Conservation (phyloP, 805 yeast species). For the Candida pini region DNA sequence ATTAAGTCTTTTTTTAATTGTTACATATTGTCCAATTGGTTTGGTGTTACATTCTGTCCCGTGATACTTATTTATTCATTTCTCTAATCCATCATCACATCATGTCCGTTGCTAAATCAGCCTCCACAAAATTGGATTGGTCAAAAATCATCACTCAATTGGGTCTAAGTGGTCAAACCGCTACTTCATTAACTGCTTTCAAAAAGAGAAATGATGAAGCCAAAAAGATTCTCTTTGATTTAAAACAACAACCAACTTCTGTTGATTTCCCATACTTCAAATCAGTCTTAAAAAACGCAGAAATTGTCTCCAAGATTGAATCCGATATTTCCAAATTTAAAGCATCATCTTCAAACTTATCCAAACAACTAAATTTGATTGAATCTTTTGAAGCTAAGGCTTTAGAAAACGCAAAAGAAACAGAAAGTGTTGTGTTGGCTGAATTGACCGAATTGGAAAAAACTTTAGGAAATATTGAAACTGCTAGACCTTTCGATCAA, state of each 20-base stretch:
- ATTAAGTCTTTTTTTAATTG: too few species aligned
- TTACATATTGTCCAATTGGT: neutral
- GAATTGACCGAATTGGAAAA: constrained; percentile 82
- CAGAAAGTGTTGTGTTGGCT: constrained; percentile 81
- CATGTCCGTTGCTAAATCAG: constrained; percentile 40
- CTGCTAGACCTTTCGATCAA: constrained; percentile 97
- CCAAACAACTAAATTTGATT: constrained; percentile 86
- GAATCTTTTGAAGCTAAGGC: constrained; percentile 95
- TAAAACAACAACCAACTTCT: constrained; percentile 64
- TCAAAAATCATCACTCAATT: constrained; percentile 80
- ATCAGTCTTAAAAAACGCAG: constrained; percentile 71
- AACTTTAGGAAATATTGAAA: constrained; percentile 89
- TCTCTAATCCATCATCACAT: constrained; percentile 1
- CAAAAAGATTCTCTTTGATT: constrained; percentile 67
- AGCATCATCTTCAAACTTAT: constrained; percentile 80
- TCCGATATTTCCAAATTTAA: constrained; percentile 66
- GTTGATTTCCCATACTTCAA: constrained; percentile 84
- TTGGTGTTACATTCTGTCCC: too few species aligned
- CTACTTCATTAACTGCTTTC: constrained; percentile 81
- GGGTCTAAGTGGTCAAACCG: constrained; percentile 91
- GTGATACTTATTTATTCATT: neutral
- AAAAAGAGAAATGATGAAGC: constrained; percentile 99
- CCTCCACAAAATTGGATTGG: constrained; percentile 92
- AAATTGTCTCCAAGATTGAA: constrained; percentile 77
- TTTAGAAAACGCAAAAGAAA: constrained; percentile 86